phyloP scores from a whole-genome alignment of 768 basidiomycete genomes.

The Galerina marginata region DNA sequence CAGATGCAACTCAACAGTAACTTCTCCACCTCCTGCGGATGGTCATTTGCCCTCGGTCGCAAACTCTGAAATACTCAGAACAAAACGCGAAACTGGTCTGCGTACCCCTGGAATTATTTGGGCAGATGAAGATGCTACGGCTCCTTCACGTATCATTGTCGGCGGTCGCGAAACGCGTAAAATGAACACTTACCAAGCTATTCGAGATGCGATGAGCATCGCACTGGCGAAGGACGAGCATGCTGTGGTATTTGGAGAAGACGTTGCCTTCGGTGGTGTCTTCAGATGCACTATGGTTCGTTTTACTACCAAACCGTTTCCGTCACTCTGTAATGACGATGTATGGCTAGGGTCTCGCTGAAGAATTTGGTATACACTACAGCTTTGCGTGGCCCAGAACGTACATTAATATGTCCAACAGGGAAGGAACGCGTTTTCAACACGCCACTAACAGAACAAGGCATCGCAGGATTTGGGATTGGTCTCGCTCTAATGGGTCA shows the following conservation, averaged over 20 bases:
- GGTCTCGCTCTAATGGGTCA: constrained; percentile 93
- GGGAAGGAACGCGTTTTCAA: constrained; percentile 94
- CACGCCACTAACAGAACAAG: constrained; percentile 91
- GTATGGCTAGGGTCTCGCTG: constrained; percentile 77
- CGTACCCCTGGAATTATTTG: constrained; percentile 77
- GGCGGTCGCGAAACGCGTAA: constrained; percentile 88
- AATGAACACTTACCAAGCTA: constrained; percentile 95
- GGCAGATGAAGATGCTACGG: constrained; percentile 61
- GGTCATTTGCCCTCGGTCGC: constrained; percentile 79
- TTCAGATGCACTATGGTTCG: constrained; percentile 91
- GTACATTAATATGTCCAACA: constrained; percentile 31
- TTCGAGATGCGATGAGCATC: constrained; percentile 90
- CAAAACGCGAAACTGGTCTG: constrained; percentile 71
- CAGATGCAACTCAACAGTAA: constrained; percentile 60
- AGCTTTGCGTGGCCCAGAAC: not conserved
- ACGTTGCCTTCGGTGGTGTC: constrained; percentile 93
- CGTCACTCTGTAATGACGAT: constrained; percentile 8
- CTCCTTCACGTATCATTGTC: constrained; percentile 49
- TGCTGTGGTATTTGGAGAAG: constrained; percentile 90
- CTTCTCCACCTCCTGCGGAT: constrained; percentile 73
- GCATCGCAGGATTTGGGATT: constrained; percentile 94
- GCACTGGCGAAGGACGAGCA: constrained; percentile 85
- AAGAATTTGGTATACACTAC: constrained; percentile 77
- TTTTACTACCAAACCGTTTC: not conserved
- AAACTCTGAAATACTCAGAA: constrained; percentile 66